Evolutionary conservation across 2,329 filamentous ascomycete genomes (phyloP).

Genomic region (Claviceps citrina): DNA sequence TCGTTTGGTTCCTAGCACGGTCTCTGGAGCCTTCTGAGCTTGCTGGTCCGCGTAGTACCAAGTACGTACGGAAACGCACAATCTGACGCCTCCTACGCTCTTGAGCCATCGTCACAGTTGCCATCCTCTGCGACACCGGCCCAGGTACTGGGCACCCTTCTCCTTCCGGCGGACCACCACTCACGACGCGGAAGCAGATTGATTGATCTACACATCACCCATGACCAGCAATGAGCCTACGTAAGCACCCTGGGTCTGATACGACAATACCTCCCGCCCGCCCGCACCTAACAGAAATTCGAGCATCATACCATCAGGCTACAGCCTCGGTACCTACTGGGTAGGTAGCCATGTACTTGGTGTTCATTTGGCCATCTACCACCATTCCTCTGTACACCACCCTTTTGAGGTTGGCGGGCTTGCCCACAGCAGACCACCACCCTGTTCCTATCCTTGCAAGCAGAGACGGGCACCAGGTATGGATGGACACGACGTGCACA

Average conservation of each 20-base stretch:
- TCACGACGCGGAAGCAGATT: not conserved
- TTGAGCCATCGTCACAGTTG: no score
- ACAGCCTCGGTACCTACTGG: no score
- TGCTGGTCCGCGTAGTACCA: not conserved
- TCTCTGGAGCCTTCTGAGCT: not conserved
- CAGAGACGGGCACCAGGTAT: not conserved
- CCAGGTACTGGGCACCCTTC: not conserved
- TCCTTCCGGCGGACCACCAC: not conserved
- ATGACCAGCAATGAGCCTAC: not conserved
- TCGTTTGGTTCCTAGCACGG: not conserved
- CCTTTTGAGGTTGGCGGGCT: not conserved
- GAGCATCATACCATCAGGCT: no score
- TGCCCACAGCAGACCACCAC: not conserved
- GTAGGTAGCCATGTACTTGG: no score
- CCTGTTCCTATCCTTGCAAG: not conserved
- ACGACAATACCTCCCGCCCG: no score
- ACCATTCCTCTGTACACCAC: constrained; percentile 1
- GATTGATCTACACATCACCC: not conserved
- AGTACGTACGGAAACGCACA: not conserved
- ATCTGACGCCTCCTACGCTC: not conserved
- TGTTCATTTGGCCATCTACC: not conserved
- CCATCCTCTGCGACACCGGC: not conserved
- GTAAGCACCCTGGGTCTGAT: not conserved
- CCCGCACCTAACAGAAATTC: no score
- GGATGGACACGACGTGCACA: not conserved